Percentiles rank a stretch among this genome's conserved stretches.
Conservation (phyloP, 768 basidiomycete species). For the Cyclocybe cylindracea region DNA sequence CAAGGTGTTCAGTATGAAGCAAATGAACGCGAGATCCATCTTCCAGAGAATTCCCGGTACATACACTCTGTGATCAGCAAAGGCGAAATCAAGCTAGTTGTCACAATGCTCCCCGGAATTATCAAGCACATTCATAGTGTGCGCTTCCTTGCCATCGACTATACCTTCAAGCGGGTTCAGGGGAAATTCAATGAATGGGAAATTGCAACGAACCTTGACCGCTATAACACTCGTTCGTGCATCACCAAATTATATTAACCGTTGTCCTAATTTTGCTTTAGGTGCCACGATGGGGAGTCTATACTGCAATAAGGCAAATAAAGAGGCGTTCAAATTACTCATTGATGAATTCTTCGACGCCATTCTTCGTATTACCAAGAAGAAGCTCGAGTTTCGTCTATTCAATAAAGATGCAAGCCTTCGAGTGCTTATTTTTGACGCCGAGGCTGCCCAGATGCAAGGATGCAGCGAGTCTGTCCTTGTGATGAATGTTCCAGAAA, state of each 20-base stretch:
- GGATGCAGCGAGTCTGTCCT: constrained; percentile 1
- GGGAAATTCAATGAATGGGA: constrained; percentile 21
- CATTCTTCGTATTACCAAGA: background rate
- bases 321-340: background rate
- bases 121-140: constrained; percentile 11
- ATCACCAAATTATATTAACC: too few species aligned
- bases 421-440: constrained; percentile 1
- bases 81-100: background rate
- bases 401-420: constrained; percentile 1
- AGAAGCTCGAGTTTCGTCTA: background rate
- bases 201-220: constrained; percentile 10
- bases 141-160: constrained; percentile 14
- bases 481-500: background rate
- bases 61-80: background rate
- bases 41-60: background rate
- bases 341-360: background rate
- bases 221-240: background rate
- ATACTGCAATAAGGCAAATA: background rate
- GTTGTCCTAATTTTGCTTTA: too few species aligned
- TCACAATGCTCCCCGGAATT: background rate
- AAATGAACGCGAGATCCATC: background rate
- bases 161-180: constrained; percentile 19
- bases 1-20: constrained; percentile 1
- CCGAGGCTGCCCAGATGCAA: constrained; percentile 6
- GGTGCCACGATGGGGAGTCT: too few species aligned